A percentile compares a stretch with the other conserved stretches of the same genome.
Conservation (phyloP, 768 basidiomycete genomes). For the Lactarius tabidus region DNA sequence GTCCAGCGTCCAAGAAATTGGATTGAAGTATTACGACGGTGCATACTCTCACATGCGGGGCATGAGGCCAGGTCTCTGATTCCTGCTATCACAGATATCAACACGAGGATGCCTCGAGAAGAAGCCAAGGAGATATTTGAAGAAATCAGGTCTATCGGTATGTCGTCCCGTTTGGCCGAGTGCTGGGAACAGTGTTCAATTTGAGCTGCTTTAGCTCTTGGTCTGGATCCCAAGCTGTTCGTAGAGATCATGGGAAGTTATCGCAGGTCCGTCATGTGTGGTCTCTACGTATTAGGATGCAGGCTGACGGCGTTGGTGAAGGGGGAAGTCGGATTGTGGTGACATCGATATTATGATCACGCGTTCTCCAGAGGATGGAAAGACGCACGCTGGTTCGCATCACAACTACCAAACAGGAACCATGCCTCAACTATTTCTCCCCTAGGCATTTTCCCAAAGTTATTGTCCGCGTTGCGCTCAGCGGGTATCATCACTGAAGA, state of each 20-base stretch:
- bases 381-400: constrained; percentile 61
- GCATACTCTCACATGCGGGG: constrained; percentile 17
- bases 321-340: constrained; percentile 79
- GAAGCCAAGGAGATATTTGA: constrained; percentile 76
- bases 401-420: not conserved
- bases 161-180: constrained; percentile 12
- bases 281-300: constrained; percentile 1
- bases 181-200: not conserved
- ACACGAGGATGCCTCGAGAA: constrained; percentile 75
- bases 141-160: constrained; percentile 68
- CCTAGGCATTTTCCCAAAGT: constrained; percentile 54
- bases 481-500: constrained; percentile 75
- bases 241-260: constrained; percentile 93
- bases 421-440: not conserved
- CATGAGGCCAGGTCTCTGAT: not conserved
- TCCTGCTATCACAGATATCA: constrained; percentile 52
- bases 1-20: constrained; percentile 58
- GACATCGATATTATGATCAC: constrained; percentile 92
- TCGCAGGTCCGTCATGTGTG: constrained; percentile 47
- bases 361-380: constrained; percentile 64
- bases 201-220: constrained; percentile 47
- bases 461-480: constrained; percentile 54
- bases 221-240: constrained; percentile 64
- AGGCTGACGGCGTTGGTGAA: constrained; percentile 30
- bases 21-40: constrained; percentile 69